Percentiles rank a stretch among this genome's conserved stretches.
Conservation (phyloP, 306 rosid species). For the Prunus kanzakura region DNA sequence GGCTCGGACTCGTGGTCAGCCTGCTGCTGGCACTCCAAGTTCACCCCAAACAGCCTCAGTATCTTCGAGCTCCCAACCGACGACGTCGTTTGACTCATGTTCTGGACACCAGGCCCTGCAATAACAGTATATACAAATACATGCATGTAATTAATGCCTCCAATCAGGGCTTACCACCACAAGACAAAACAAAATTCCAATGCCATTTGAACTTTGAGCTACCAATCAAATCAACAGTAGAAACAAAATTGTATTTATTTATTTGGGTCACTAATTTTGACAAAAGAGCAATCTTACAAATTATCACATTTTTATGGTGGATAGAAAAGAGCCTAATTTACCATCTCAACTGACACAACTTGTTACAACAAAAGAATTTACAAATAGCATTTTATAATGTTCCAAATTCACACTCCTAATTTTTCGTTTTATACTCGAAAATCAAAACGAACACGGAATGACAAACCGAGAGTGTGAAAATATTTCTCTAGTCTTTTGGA, state of each 20-base stretch:
- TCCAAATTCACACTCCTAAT: too few species aligned
- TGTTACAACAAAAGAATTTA: neutral
- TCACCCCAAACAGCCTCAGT: conserved; percentile 88
- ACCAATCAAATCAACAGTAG: neutral
- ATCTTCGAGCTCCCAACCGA: conserved; percentile 56
- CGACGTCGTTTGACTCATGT: conserved; percentile 36
- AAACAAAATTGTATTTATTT: too few species aligned
- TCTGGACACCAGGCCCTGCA: conserved; percentile 35
- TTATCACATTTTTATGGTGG: neutral
- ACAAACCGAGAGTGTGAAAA: too few species aligned
- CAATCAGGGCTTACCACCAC: neutral
- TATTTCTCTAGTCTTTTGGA: too few species aligned
- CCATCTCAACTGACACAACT: neutral
- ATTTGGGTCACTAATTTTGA: neutral
- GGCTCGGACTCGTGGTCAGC: conserved; percentile 41
- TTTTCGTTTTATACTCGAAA: too few species aligned
- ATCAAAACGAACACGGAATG: too few species aligned
- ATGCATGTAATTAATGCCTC: conserved; percentile 22
- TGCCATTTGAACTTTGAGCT: neutral
- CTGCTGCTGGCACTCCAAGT: conserved; percentile 77
- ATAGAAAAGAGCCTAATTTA: neutral
- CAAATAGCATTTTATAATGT: too few species aligned
- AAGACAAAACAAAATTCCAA: neutral
- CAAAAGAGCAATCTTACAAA: neutral
- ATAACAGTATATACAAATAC: conserved; percentile 27